A percentile compares a stretch with the other conserved stretches of the same genome.
phyloP scores from a whole-genome alignment of 306 rosid species.

The Astragalus glycyphyllos region DNA sequence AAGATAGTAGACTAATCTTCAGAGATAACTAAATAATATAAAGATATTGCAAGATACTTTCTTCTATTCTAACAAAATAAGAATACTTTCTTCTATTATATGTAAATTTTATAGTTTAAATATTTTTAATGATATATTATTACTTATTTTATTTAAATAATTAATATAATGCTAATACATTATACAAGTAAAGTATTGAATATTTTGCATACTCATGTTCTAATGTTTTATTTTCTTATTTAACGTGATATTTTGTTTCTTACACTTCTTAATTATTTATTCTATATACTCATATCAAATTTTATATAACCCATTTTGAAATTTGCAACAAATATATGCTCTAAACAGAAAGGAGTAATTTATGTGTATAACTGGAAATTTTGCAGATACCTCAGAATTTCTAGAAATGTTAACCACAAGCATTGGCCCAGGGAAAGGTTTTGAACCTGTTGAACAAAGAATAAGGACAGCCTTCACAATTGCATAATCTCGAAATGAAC shows the following conservation, averaged over 20 bases:
- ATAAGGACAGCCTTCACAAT: conserved; percentile 35
- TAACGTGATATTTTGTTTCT: conserved; percentile 17
- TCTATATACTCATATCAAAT: conserved; percentile 7
- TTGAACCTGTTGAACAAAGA: conserved; percentile 69
- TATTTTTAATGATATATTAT: conserved; percentile 1
- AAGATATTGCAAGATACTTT: no score
- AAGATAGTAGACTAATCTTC: no score
- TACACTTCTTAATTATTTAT: conserved; percentile 14
- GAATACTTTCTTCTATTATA: not conserved
- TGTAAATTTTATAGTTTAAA: not conserved
- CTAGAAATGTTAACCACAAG: conserved; percentile 73
- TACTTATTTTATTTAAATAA: not conserved
- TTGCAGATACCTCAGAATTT: conserved; percentile 72
- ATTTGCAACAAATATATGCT: conserved; percentile 17
- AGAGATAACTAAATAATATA: no score
- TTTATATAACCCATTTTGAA: conserved; percentile 17
- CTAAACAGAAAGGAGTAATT: conserved; percentile 26
- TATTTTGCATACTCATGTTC: not conserved
- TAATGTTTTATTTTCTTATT: conserved; percentile 1
- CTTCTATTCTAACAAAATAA: not conserved
- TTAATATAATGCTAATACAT: not conserved
- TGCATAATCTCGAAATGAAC: conserved; percentile 24
- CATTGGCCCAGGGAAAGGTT: conserved; percentile 82
- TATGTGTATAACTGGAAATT: conserved; percentile 26
- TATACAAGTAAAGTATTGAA: not conserved